A percentile compares a stretch with the other conserved stretches of the same genome.
Conservation (phyloP, 1,139 yeast genomes). For the Candida tunisiensis region DNA sequence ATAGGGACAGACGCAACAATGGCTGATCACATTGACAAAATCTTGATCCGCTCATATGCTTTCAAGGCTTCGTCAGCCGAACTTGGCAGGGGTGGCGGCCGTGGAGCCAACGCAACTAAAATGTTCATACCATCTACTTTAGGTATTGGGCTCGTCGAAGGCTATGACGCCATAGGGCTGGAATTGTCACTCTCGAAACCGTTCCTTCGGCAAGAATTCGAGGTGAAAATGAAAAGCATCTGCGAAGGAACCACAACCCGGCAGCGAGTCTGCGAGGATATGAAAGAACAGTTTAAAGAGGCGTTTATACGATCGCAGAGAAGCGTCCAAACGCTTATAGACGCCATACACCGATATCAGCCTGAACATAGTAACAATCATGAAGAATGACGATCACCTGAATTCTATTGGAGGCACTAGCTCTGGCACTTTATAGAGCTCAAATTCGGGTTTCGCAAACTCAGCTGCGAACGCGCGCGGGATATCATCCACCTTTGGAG, state of each 20-base stretch:
- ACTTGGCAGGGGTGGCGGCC: no score
- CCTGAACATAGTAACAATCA: slow-evolving; percentile 1
- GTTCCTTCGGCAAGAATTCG: slow-evolving; percentile 64
- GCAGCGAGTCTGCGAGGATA: no score
- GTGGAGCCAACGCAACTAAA: slow-evolving; percentile 7
- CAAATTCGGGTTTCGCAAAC: slow-evolving; percentile 35
- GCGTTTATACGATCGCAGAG: no score
- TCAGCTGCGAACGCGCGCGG: slow-evolving; percentile 27
- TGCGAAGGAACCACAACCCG: slow-evolving; percentile 45
- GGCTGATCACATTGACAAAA: slow-evolving; percentile 90
- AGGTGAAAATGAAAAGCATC: slow-evolving; percentile 45
- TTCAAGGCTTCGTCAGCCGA: no score
- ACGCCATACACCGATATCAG: slow-evolving; percentile 1
- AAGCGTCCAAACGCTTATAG: no score
- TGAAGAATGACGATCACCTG: slow-evolving; percentile 13
- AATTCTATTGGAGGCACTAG: slow-evolving; percentile 51
- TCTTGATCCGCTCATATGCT: slow-evolving; percentile 51
- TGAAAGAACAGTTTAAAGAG: no score
- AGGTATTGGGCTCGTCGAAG: slow-evolving; percentile 81
- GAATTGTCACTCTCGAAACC: slow-evolving; percentile 76
- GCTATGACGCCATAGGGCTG: slow-evolving; percentile 66
- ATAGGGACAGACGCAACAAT: slow-evolving; percentile 99
- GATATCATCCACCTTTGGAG: slow-evolving; percentile 22
- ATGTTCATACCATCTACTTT: slow-evolving; percentile 58
- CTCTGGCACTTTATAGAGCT: slow-evolving; percentile 62